Base-by-base conservation (phyloP, 2,329 filamentous ascomycete genomes). In the Aspergillus transmontanensis region DNA sequence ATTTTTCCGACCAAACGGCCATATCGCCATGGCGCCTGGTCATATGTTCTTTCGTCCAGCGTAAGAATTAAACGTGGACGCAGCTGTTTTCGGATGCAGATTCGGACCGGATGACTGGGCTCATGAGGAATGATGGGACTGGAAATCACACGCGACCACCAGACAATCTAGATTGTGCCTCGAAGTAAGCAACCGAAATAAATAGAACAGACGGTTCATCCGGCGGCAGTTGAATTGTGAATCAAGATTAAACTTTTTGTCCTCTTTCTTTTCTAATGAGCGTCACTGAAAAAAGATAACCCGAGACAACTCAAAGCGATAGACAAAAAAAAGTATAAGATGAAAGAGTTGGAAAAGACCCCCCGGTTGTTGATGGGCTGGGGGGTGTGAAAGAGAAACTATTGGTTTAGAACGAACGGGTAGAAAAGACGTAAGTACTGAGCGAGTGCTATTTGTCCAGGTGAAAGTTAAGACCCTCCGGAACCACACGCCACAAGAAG, bases 1-100 rank as follows among this genome's bases (percentile, higher is more conserved):
- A 79, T 86, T 89, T 80, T 85, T 89, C 73, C 90, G 88, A 79
- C 89, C 85, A 79, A 96, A 96, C 65, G 89, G 91, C 93, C 92
- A 96, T 78, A 94, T 82, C 76, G 89, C 87, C 91, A 94, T 94
- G 72, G 70, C 74, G 74, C 57, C 67, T 60, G 60, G 46, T 69
- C 58, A 61, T 61, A 56, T 58, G 48, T 34, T 59, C 51, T 59
- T 60, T 63, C 59, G 53, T 62, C 64, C 66, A 60, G 67, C 57
- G 62, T 64, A 59, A 66, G 64, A 39, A 55, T 51, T 68, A 71
- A 69, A 64, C 43, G 65, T 61, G 61, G 58, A 65, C 57, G 62
- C 64, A 68, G 60, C 64, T 62, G 57, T 59, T 64, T 59, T 68
- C 56, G 60, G 56, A 62, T 60, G 60, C 39, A 58, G 60, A 56